Base-by-base conservation (phyloP, 2,329 filamentous ascomycete species). In the Endoconidiophora polonica region DNA sequence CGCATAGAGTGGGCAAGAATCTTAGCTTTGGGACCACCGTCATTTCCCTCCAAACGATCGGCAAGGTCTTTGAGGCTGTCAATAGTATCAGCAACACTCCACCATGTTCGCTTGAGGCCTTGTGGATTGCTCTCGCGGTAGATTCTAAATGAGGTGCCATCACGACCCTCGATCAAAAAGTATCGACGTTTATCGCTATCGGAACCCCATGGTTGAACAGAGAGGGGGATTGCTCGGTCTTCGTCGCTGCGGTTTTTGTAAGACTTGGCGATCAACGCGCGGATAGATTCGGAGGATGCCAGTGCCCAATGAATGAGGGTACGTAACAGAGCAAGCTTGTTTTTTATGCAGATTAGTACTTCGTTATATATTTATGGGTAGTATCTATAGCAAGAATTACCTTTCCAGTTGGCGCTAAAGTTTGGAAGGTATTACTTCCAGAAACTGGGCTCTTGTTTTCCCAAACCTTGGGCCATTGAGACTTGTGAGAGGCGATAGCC, bases 121-220 rank as follows among this genome's bases (percentile, higher is more conserved):
- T 79, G 79, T 10, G 86, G 83, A 59, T 94, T 93, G 65, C 85
- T 90, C 65, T 98, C 91, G 48, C 91, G 77, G 63, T 98, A 98
- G 42, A 98, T 76, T 55, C 91, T 78, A 64, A 98, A 98, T 55
- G 83, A 76, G 3, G 90, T 96, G 64, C 98, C 88, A 58, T 96
- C 90, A 57, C 86, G 77, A 10, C 91, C 91, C 65, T 98, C 91
- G 55, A 98, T 77, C 44, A 98, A 71, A 69, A 83, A 98, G 65
- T 96, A 98, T 53, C 87, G 80, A 50, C 91, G 80, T 69, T 91
- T 94, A 58, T 94, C 81, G 56, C 84, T 86, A 62, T 94, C 88
- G 10, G 77, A 75, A 6, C 88, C 88, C 88, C 88, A 95, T 3
- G 86, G 79, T 61, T 94, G 87, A 43, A 94, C 84, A 1, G 86